Evolutionary conservation across 768 basidiomycete genomes (phyloP), one percentile per base, ranked within the genome.

Genomic region (Collybiopsis luxurians): DNA sequence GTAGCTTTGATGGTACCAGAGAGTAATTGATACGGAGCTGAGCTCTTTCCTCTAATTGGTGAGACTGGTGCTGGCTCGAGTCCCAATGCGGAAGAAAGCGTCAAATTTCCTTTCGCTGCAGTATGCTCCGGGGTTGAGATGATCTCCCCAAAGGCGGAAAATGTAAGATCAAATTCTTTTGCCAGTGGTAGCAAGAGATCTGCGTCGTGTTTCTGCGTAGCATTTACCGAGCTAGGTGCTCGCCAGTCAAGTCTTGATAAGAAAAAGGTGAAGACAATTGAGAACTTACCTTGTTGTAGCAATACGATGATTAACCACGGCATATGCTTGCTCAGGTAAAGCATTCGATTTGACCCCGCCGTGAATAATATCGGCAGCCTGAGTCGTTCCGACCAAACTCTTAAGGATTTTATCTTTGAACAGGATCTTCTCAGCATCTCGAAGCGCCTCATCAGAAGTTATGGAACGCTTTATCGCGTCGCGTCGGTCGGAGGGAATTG

Each of bases 281-380:
- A 48, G 23, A 5, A 52, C 76, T 31, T 27, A 79, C 85, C 84
- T 86, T 48, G 79, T 74, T 6, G 80, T 79, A 4, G 85, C 77
- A 51, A 91, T 82, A 4, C 89, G 84, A 63, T 89, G 87, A 64
- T 92, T 89, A 27, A 91, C 78, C 23, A 90, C 68, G 0, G 85
- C 87, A 67, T 74, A 84, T 1, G 82, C 86, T 55, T 73, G 76
- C 69, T 93, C 91, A 0, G 92, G 92, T 23, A 95, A 79, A 26
- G 90, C 90, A 63, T 93, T 93, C 26, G 78, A 76, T 69, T 92
- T 91, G 27, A 86, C 81, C 11, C 85, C 86, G 21, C 84, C 84
- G n/a, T 75, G 71, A 34, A 85, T 78, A 12, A 94, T 65, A 63
- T 92, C 90, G 43, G 87, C 79, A 1, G 92, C 92, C 68, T 91